Percentiles rank a stretch among this genome's conserved stretches.
These are phyloP conservation scores for Sanghuangporus weigelae DNA, from an alignment of 1,284 basidiomycete genomes.

Conservation along the genomic window DNA sequence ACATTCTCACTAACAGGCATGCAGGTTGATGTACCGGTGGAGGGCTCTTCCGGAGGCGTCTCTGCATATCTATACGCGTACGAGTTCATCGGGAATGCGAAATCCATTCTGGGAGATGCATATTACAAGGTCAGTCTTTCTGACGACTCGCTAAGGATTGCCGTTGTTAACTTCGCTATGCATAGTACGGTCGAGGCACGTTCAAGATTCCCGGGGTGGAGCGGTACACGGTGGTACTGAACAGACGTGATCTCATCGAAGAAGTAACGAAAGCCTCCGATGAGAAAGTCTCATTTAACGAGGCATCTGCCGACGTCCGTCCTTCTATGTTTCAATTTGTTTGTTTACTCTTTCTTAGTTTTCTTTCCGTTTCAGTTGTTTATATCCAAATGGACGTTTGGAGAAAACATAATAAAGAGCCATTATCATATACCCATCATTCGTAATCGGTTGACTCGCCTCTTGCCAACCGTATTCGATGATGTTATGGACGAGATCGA, in stretches of 20 bases:
- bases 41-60: neutral
- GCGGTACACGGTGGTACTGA: conserved; percentile 27
- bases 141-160: neutral
- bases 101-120: neutral
- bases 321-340: neutral
- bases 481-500: conserved; percentile 26
- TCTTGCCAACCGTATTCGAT: conserved; percentile 20
- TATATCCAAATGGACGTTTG: conserved; percentile 15
- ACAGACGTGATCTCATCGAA: conserved; percentile 24
- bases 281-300: conserved; percentile 24
- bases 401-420: conserved; percentile 16
- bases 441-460: conserved; percentile 24
- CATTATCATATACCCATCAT: conserved; percentile 24
- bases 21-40: conserved; percentile 5
- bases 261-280: conserved; percentile 32
- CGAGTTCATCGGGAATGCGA: conserved; percentile 4
- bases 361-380: neutral
- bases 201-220: conserved; percentile 26
- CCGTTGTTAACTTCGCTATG: neutral
- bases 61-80: conserved; percentile 6
- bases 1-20: neutral
- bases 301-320: conserved; percentile 24
- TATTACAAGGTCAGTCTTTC: conserved; percentile 5
- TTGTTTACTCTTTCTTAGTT: neutral
- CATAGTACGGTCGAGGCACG: conserved; percentile 20